These are phyloP conservation scores for Malus sieversii DNA, from an alignment of 306 rosid genomes.

Conservation along the genomic window DNA sequence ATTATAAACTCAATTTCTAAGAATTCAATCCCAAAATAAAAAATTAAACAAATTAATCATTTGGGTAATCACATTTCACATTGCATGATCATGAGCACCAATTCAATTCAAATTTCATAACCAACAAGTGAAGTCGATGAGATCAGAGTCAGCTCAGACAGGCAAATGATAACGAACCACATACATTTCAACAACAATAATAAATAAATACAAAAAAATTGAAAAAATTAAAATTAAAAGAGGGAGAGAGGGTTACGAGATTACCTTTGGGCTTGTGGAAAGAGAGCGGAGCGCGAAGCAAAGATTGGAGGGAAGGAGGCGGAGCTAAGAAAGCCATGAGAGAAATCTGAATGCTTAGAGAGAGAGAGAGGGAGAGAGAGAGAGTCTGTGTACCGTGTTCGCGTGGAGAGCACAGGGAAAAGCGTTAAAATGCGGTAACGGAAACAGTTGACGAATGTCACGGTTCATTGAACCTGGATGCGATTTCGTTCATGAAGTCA, in stretches of 20 bases:
- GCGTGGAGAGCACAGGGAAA: too few relatives aligned
- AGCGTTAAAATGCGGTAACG: too few relatives aligned
- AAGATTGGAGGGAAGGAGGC: neutral
- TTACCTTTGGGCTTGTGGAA: neutral
- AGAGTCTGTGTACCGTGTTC: neutral
- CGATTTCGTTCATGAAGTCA: neutral
- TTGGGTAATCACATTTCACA: too few relatives aligned
- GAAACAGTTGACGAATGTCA: neutral
- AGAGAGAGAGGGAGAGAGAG: neutral
- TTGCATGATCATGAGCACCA: too few relatives aligned
- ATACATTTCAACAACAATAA: too few relatives aligned
- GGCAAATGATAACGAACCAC: too few relatives aligned
- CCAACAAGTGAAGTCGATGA: too few relatives aligned
- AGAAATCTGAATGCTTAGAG: neutral
- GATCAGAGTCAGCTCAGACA: too few relatives aligned
- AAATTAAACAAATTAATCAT: too few relatives aligned
- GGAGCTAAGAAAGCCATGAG: constrained; percentile 8
- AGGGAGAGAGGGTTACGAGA: neutral
- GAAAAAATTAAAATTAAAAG: too few relatives aligned
- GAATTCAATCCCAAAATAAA: neutral
- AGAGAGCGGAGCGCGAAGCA: neutral
- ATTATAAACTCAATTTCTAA: neutral
- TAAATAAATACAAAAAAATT: neutral
- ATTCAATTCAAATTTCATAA: too few relatives aligned
- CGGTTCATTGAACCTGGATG: constrained; percentile 54